These are phyloP conservation scores for Phytopythium ostracodes DNA, from an alignment of 352 stramenopile genomes.

Conservation along the genomic window DNA sequence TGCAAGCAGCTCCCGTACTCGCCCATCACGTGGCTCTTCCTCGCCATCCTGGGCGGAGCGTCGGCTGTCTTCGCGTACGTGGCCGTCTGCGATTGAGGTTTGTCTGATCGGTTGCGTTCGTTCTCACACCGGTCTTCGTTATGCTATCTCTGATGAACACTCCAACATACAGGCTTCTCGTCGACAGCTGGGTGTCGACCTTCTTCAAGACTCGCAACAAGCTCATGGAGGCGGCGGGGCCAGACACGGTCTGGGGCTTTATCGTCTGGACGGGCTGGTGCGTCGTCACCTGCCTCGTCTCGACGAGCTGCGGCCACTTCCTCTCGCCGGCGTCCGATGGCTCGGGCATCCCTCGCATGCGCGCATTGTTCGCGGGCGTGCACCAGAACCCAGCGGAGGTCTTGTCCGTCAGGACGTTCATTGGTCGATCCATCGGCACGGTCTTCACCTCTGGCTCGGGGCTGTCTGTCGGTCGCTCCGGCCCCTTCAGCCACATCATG, in stretches of 20 bases:
- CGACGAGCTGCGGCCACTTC: conserved; percentile 57
- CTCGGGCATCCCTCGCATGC: conserved; percentile 75
- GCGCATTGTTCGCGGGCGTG: conserved; percentile 64
- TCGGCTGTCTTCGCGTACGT: conserved; percentile 63
- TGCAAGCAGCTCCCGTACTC: conserved; percentile 82
- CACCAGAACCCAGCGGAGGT: conserved; percentile 70
- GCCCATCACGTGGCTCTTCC: conserved; percentile 76
- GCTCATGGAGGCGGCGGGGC: conserved; percentile 49
- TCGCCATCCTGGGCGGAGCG: conserved; percentile 52
- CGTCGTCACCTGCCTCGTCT: conserved; percentile 38
- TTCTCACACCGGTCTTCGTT: not conserved
- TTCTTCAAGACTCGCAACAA: conserved; percentile 56
- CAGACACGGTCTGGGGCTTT: conserved; percentile 57
- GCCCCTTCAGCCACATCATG: conserved; percentile 75
- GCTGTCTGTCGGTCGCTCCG: conserved; percentile 61
- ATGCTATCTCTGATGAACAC: not conserved
- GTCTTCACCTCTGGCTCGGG: conserved; percentile 60
- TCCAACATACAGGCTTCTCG: conserved; percentile 32
- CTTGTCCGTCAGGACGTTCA: conserved; percentile 55
- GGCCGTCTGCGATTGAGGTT: too few species aligned
- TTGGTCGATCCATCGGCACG: conserved; percentile 66
- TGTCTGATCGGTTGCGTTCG: too few species aligned
- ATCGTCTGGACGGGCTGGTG: conserved; percentile 71
- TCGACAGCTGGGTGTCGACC: conserved; percentile 64
- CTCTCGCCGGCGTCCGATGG: conserved; percentile 63